phyloP scores from a whole-genome alignment of 2,329 filamentous ascomycete genomes.

The Trichoderma simmonsii region DNA sequence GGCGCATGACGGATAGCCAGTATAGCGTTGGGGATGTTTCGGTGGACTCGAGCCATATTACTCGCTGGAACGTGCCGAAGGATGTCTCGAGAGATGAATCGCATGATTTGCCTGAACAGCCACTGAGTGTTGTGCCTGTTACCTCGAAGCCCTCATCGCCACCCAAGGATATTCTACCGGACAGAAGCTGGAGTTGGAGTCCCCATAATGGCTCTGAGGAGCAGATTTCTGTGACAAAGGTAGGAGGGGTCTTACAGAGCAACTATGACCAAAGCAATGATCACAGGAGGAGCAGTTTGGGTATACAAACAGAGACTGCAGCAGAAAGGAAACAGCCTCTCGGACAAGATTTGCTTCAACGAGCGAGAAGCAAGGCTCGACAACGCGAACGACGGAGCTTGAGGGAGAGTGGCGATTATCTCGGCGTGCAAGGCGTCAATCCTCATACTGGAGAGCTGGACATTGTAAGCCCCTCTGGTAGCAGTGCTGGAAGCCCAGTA shows the following conservation, averaged over 20 bases:
- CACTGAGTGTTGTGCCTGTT: neutral
- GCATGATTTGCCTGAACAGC: neutral
- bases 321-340: neutral
- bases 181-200: slow-evolving; percentile 24
- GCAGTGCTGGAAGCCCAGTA: slow-evolving; percentile 38
- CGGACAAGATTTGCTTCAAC: slow-evolving; percentile 21
- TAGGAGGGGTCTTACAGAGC: slow-evolving; percentile 10
- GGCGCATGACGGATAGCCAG: slow-evolving; percentile 20
- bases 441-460: slow-evolving; percentile 54
- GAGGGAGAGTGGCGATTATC: slow-evolving; percentile 55
- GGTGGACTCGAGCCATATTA: slow-evolving; percentile 31
- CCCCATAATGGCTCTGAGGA: slow-evolving; percentile 17
- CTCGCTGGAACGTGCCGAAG: slow-evolving; percentile 37
- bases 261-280: neutral
- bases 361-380: slow-evolving; percentile 33
- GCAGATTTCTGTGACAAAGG: neutral
- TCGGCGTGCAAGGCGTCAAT: slow-evolving; percentile 58
- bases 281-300: neutral
- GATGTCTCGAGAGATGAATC: slow-evolving; percentile 21
- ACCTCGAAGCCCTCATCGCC: neutral
- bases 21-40: slow-evolving; percentile 23
- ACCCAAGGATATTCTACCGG: neutral
- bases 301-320: neutral
- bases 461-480: slow-evolving; percentile 48
- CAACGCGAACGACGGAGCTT: slow-evolving; percentile 44